Base-by-base conservation (phyloP, 371 early-diverging fungal genomes). In the Fennellomyces sp. region DNA sequence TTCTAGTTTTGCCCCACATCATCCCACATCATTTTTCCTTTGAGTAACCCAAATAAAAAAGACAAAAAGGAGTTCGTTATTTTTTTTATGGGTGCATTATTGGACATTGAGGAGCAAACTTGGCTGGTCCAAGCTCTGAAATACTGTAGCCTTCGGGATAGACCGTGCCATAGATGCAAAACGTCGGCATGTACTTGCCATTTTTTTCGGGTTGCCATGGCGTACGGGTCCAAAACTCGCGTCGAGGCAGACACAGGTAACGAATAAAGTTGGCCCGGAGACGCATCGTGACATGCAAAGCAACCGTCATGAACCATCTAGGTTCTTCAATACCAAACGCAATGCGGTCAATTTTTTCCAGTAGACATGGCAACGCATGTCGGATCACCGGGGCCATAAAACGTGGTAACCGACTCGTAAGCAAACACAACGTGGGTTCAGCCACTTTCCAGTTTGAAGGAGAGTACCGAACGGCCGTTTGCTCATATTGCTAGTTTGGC, bases 111-210 rank as follows among this genome's bases (percentile, higher is more conserved):
- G 66, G 66, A 26, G 64, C 7, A 27, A 74, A 70, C 64, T 73
- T 73, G 2, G 58, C 61, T 1, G 78, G 78, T 2, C 79, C 79
- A 5, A 78, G 42, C 25, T 78, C 79, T 21, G 66, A 60, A 27
- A 75, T 60, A 4, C 52, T 47, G 25, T 78, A 78, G 0, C 79
- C 79, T 35, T 71, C 55, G 3, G 70, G 59, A 53, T 73, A 73
- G 2, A 71, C 61, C 7, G 36, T 50, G 17, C 29, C 50, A 59
- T 68, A 72, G 49, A 71, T 55, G 60, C 68, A 45, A 56, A 52
- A 74, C 0, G 15, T 27, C 1, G 79, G 72, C 15, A 78, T 69
- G 45, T 71, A 75, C 12, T 56, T 61, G 19, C 65, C 65, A 1
- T 74, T 48, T 8, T 68, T 30, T 30, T 75, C 60, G 17, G 63